Evolutionary conservation across 1,284 basidiomycete genomes (phyloP), one percentile per base, ranked within the genome.

Genomic region (Serendipita sp.): DNA sequence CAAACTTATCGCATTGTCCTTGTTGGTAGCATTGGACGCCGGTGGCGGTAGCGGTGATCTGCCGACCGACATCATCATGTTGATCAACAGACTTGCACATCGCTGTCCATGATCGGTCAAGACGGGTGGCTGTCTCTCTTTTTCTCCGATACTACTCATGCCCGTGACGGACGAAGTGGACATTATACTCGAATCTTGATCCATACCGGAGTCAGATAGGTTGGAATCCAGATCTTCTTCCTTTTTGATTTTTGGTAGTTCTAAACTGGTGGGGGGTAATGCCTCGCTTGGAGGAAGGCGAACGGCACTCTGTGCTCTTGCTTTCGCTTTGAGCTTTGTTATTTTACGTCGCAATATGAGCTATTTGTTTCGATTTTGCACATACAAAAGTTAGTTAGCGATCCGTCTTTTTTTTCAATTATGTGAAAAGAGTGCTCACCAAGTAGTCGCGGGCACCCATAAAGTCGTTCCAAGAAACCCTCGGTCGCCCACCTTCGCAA

Each of bases 1-100:
- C 53, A 58, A 35, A 58, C 32, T 35, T 26, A 58, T 58, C 32
- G 53, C 53, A 2, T 58, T 58, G 22, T 58, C 53, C 32, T 58
- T 17, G 45, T 5, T 15, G 45, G 5, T 32, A 5, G 53, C 32
- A 17, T 5, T 15, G 15, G 45, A 2, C 1, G 26, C 45, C 15
- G n/a, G 15, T 17, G 45, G n/a, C 26, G 45, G n/a, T 49, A 29
- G 2, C 26, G 45, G 45, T n/a, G 45, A 17, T n/a, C n/a, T 49
- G 6, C 22, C 53, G 32, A 30, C 53, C 1, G 53, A 58, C 22
- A 58, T 22, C 53, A 58, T 58, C 53, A 58, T 58, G 26, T 58
- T 58, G 26, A 58, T 17, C 15, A 58, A 32, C n/a, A 35, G 32
- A n/a, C 26, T 35, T 2, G 53, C 53, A 32, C 53, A 30, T 35